Evolutionary conservation across 2,329 filamentous ascomycete species (phyloP).

Genomic region (Lachnellula cervina): DNA sequence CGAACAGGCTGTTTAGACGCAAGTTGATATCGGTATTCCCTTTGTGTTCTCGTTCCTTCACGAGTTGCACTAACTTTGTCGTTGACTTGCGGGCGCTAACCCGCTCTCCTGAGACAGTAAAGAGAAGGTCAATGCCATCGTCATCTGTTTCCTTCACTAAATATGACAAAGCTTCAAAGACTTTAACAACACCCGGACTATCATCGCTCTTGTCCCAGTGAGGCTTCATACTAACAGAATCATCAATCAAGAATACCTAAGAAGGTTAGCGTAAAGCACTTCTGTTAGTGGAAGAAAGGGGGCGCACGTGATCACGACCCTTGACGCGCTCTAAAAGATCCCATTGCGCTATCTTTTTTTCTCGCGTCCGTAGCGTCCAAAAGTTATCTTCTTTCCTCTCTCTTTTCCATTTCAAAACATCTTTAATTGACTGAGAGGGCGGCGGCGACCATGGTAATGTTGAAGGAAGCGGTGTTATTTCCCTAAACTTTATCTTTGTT

Average conservation of each 20-base stretch:
- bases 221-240: conserved; percentile 3
- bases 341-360: background rate
- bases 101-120: conserved; percentile 3
- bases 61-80: background rate
- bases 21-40: conserved; percentile 8
- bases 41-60: background rate
- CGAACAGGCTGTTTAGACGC: background rate
- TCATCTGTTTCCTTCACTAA: conserved; percentile 9
- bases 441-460: background rate
- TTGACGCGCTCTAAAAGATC: conserved; percentile 1
- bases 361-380: background rate
- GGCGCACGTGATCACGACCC: conserved; percentile 8
- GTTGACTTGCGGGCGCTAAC: conserved; percentile 1
- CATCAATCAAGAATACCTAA: conserved; percentile 17
- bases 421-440: background rate
- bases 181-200: background rate
- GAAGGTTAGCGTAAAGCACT: background rate
- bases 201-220: conserved; percentile 4
- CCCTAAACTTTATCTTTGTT: no score
- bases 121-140: conserved; percentile 12
- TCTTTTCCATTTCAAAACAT: conserved; percentile 9
- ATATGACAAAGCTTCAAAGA: conserved; percentile 9
- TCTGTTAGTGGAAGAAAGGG: background rate
- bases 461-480: background rate
- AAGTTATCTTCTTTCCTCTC: conserved; percentile 1